Evolutionary conservation across 805 yeast species (phyloP).

Genomic region (Candida maesae): DNA sequence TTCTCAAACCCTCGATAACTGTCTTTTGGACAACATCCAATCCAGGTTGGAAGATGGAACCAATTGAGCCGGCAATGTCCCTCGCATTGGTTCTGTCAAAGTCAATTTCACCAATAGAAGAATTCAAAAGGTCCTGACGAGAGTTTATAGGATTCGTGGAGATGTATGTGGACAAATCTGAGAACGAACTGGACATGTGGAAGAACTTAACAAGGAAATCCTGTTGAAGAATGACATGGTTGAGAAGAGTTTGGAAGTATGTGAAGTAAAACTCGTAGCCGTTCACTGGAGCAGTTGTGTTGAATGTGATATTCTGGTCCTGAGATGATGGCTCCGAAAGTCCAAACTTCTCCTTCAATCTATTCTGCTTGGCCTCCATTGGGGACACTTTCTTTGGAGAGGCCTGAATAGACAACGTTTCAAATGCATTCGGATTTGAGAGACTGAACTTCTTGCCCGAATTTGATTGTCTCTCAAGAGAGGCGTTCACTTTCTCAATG

Average conservation of each 20-base stretch:
- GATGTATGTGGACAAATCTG: constrained; percentile 32
- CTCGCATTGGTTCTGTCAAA: constrained; percentile 46
- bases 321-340: constrained; percentile 14
- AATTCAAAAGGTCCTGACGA: constrained; percentile 32
- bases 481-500: constrained; percentile 27
- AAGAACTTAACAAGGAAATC: constrained; percentile 39
- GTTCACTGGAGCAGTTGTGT: not conserved
- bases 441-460: constrained; percentile 19
- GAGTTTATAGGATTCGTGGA: constrained; percentile 27
- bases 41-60: constrained; percentile 40
- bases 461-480: constrained; percentile 22
- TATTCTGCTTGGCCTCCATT: constrained; percentile 15
- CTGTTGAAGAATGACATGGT: constrained; percentile 35
- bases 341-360: constrained; percentile 21
- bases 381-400: constrained; percentile 2
- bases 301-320: not conserved
- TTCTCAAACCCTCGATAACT: constrained; percentile 34
- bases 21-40: constrained; percentile 28
- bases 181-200: constrained; percentile 35
- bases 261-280: constrained; percentile 10
- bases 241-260: constrained; percentile 32
- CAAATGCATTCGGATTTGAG: constrained; percentile 14
- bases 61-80: constrained; percentile 43
- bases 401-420: not conserved
- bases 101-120: constrained; percentile 35